Conservation (phyloP, 1,139 yeast genomes). For the Suhomyces bribrorum region DNA sequence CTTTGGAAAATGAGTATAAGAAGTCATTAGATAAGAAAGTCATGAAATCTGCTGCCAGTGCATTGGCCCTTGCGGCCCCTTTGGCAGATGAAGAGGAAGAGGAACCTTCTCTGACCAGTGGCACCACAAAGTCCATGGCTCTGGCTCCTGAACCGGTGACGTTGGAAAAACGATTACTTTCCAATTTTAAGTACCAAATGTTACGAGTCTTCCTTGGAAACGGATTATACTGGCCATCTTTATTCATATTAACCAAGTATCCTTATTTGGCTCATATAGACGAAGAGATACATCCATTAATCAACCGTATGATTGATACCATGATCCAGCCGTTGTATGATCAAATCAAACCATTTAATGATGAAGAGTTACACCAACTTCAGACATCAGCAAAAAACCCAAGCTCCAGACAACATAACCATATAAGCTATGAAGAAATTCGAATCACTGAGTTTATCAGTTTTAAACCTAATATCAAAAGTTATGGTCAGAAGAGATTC, state of each 20-base stretch:
- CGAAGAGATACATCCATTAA: constrained; percentile 49
- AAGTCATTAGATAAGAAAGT: constrained; percentile 61
- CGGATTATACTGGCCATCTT: constrained; percentile 66
- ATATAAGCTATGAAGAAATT: constrained; percentile 31
- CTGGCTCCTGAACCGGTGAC: constrained; percentile 12
- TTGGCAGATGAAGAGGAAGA: constrained; percentile 67
- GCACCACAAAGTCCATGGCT: constrained; percentile 1
- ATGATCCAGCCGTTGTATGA: constrained; percentile 55
- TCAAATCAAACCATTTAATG: constrained; percentile 17
- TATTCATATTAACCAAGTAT: constrained; percentile 58
- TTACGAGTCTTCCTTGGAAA: constrained; percentile 56
- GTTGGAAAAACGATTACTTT: constrained; percentile 21
- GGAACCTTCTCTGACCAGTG: constrained; percentile 11
- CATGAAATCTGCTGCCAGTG: constrained; percentile 68
- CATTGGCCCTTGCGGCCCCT: constrained; percentile 87
- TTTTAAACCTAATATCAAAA: constrained; percentile 34
- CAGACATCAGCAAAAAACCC: constrained; percentile 28
- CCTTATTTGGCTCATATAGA: constrained; percentile 66
- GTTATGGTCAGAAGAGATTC: constrained; percentile 33
- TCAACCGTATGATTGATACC: constrained; percentile 51
- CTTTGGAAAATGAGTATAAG: constrained; percentile 48
- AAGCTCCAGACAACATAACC: constrained; percentile 34
- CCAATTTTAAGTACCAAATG: constrained; percentile 39
- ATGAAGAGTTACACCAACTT: constrained; percentile 23
- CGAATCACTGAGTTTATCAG: constrained; percentile 22